Conservation (phyloP, 768 basidiomycete genomes). For the Lactarius quietus region DNA sequence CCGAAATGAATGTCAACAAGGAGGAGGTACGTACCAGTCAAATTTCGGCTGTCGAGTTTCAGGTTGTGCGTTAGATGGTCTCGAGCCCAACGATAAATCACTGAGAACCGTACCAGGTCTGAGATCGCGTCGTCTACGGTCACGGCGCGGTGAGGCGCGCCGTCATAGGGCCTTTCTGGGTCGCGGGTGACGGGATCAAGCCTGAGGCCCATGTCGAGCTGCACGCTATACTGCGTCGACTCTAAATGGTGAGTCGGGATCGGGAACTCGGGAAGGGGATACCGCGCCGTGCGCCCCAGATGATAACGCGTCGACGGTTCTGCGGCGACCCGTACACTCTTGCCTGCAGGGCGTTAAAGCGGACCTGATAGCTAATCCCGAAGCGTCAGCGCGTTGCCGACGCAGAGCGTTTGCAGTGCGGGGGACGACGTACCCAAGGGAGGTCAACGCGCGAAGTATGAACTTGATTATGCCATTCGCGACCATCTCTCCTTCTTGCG, state of each 20-base stretch:
- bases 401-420: too few species aligned
- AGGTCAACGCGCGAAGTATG: constrained; percentile 55
- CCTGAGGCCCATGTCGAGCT: constrained; percentile 16
- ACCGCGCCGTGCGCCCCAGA: constrained; percentile 63
- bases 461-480: constrained; percentile 63
- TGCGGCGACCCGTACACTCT: constrained; percentile 75
- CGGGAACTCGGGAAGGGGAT: constrained; percentile 60
- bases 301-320: constrained; percentile 60
- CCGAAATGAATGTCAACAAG: too few species aligned
- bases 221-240: constrained; percentile 12
- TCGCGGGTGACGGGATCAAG: constrained; percentile 12
- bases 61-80: not conserved
- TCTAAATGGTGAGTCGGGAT: constrained; percentile 56
- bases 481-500: constrained; percentile 39
- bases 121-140: constrained; percentile 63
- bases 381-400: too few species aligned
- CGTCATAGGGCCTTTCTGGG: constrained; percentile 26
- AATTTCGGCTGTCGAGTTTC: constrained; percentile 58
- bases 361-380: constrained; percentile 58
- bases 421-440: constrained; percentile 56
- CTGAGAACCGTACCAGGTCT: constrained; percentile 56
- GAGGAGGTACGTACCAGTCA: constrained; percentile 51
- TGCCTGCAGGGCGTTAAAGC: constrained; percentile 62
- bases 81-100: too few species aligned
- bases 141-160: constrained; percentile 57